A percentile compares a stretch with the other conserved stretches of the same genome.
These are phyloP conservation scores for Abrus pulchellus DNA, from an alignment of 306 rosid species.

Conservation along the genomic window DNA sequence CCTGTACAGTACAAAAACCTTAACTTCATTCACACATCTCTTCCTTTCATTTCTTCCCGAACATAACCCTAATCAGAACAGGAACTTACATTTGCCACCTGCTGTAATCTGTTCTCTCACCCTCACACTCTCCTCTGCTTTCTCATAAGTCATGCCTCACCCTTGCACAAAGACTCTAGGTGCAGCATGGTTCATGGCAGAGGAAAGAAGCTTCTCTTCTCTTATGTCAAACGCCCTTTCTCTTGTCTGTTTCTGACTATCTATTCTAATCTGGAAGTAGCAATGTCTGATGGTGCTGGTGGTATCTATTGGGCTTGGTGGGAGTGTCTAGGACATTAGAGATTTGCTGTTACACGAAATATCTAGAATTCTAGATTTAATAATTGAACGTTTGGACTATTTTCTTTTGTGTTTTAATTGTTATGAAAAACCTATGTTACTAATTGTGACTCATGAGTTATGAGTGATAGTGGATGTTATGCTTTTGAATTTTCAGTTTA, in stretches of 20 bases:
- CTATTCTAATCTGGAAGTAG: too few relatives aligned
- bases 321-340: too few relatives aligned
- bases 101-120: neutral
- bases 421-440: neutral
- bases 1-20: neutral
- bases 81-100: neutral
- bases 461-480: neutral
- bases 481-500: neutral
- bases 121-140: neutral
- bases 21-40: neutral
- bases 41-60: neutral
- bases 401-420: neutral
- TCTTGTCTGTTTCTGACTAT: too few relatives aligned
- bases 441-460: neutral
- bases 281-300: too few relatives aligned
- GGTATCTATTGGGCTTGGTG: too few relatives aligned
- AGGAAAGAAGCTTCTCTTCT: neutral
- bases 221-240: neutral
- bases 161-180: neutral
- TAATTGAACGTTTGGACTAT: too few relatives aligned
- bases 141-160: neutral
- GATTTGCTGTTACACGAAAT: too few relatives aligned
- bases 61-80: neutral
- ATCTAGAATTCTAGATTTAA: too few relatives aligned
- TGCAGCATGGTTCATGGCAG: neutral